These are phyloP conservation scores for Salisapilia sapeloensis DNA, from an alignment of 352 stramenopile species.

Conservation along the genomic window DNA sequence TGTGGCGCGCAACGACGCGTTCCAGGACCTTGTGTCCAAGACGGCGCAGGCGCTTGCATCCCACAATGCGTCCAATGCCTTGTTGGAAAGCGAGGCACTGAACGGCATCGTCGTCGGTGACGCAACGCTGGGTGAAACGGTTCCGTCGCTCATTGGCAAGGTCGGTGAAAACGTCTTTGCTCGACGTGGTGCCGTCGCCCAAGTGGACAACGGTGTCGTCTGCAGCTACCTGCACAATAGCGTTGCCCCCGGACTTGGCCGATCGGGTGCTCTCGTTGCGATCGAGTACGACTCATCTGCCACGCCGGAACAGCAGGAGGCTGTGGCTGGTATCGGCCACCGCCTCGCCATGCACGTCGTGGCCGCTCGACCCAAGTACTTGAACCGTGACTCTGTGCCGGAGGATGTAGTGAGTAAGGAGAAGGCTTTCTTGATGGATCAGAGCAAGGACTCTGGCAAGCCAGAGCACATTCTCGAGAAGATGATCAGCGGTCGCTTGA, in stretches of 20 bases:
- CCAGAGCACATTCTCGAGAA: constrained; percentile 86
- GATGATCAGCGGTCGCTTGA: constrained; percentile 86
- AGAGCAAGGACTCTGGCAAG: constrained; percentile 81
- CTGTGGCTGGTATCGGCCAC: constrained; percentile 72
- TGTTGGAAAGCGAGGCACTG: constrained; percentile 18
- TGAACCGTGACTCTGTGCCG: constrained; percentile 78
- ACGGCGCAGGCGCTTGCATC: constrained; percentile 25
- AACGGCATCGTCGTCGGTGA: constrained; percentile 27
- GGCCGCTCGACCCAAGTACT: constrained; percentile 83
- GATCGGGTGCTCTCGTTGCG: constrained; percentile 82
- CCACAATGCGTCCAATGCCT: constrained; percentile 3
- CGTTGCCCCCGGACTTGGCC: constrained; percentile 40
- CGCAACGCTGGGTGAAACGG: constrained; percentile 37
- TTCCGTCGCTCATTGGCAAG: constrained; percentile 67
- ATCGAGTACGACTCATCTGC: constrained; percentile 49
- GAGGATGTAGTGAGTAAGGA: constrained; percentile 81
- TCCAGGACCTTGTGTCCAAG: constrained; percentile 55
- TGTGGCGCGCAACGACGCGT: constrained; percentile 86
- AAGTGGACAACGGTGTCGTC: constrained; percentile 47
- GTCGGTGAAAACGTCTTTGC: constrained; percentile 81
- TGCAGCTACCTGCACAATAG: constrained; percentile 79
- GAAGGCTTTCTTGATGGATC: constrained; percentile 76
- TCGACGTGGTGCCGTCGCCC: constrained; percentile 49
- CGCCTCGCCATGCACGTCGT: constrained; percentile 94
- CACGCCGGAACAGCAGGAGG: constrained; percentile 22